Conservation (phyloP, 495 filamentous ascomycete genomes). For the Lineolata rhizophorae region DNA sequence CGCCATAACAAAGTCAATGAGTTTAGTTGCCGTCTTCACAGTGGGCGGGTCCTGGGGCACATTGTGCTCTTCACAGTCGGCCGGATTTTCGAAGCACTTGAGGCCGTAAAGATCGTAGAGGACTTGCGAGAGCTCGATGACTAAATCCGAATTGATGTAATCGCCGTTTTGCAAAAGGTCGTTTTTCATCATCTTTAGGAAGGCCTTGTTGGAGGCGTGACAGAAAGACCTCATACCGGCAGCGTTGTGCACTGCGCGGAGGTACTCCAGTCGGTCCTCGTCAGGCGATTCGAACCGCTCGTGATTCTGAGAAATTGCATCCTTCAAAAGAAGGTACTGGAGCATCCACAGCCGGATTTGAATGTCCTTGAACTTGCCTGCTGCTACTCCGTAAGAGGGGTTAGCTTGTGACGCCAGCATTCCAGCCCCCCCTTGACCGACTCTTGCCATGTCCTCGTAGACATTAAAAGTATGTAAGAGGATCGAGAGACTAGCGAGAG, state of each 20-base stretch:
- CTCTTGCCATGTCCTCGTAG: constrained; percentile 48
- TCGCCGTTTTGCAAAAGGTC: constrained; percentile 25
- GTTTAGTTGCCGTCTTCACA: constrained; percentile 37
- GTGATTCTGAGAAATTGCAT: constrained; percentile 44
- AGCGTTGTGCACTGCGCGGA: constrained; percentile 61
- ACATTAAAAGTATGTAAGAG: constrained; percentile 58
- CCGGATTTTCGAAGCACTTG: constrained; percentile 46
- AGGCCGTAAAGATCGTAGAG: constrained; percentile 78
- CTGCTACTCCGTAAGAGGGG: too few species aligned
- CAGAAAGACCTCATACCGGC: constrained; percentile 75
- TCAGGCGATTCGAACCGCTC: constrained; percentile 36
- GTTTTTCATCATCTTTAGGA: constrained; percentile 71
- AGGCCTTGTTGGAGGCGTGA: constrained; percentile 61
- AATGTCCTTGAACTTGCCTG: constrained; percentile 54
- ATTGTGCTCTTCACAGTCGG: constrained; percentile 50
- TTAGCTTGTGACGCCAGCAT: constrained; percentile 18
- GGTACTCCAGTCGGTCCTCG: constrained; percentile 49
- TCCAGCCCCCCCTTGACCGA: constrained; percentile 12
- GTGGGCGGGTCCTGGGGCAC: constrained; percentile 39
- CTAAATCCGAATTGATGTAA: constrained; percentile 19
- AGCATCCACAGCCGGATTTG: constrained; percentile 75
- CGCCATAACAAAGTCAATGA: constrained; percentile 58
- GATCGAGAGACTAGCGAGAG: constrained; percentile 40
- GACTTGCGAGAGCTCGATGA: constrained; percentile 54
- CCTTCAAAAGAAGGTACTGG: constrained; percentile 50